Evolutionary conservation across 331 rosid species (phyloP), one percentile per base, ranked within the genome.

Genomic region (Spiraea crenata): DNA sequence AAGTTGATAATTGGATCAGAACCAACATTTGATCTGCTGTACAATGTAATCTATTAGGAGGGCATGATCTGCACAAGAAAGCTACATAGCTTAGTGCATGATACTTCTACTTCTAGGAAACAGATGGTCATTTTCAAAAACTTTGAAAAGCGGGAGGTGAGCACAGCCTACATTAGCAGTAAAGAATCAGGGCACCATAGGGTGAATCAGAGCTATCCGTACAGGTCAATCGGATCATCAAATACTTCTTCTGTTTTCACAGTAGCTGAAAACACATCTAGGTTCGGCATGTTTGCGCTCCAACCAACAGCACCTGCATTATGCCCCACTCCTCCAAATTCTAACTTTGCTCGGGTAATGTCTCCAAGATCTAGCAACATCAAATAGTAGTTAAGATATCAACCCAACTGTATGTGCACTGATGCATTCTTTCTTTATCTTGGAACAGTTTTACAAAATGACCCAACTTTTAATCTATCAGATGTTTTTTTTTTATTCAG

Each of bases 231-330:
- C 7, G 58, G 34, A 7, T 57, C 44, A 47, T 66, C 73, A 19
- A 31, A 35, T 38, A 57, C 73, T 47, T 74, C 79, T 4, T 74
- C 79, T 4, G 42, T 46, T 66, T 74, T 74, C 79, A 74, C 68
- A 0, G 67, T 14, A 14, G 40, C 20, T 1, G 50, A 9, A 47
- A 38, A 57, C 39, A n/a, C 12, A 44, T 14, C 65, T 8, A 50
- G 65, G 67, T 57, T 14, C 20, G 38, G 49, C 45, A 37, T 74
- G 9, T 35, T 57, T 31, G 63, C 7, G 9, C 15, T 60, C 58
- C 45, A 5, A 61, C 35, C 35, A n/a, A 20, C 57, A 16, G 37
- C 5, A 38, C 46, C 57, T 6, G 40, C 42, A 14, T 16, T n/a
- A 38, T n/a, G 31, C n/a, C 56, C 67, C 13, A 14, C 48, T 47